Evolutionary conservation across 2,329 filamentous ascomycete genomes (phyloP).

Genomic region (Elsinoe necatrix): DNA sequence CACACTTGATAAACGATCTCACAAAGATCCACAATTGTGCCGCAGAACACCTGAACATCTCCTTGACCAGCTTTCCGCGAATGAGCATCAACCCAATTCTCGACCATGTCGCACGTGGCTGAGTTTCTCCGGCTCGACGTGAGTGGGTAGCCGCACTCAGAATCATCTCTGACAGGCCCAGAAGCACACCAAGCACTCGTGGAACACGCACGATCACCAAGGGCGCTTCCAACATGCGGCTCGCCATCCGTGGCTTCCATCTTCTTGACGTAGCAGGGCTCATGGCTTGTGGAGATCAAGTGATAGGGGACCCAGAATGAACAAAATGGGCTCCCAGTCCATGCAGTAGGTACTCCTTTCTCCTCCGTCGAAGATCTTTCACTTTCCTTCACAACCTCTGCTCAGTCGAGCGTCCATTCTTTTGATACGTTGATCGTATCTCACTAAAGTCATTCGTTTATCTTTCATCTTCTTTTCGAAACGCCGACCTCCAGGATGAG

Average conservation of each 20-base stretch:
- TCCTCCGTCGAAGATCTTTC: background rate
- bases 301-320: background rate
- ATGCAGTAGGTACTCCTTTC: background rate
- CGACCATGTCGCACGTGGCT: slow-evolving; percentile 8
- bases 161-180: background rate
- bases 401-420: slow-evolving; percentile 13
- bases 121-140: slow-evolving; percentile 4
- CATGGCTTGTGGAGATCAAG: background rate
- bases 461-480: slow-evolving; percentile 9
- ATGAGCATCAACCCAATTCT: background rate
- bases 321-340: background rate
- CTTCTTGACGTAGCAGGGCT: background rate
- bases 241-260: slow-evolving; percentile 5
- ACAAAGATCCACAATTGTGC: background rate
- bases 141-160: background rate
- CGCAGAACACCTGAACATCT: background rate
- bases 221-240: slow-evolving; percentile 7
- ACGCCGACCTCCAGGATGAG: slow-evolving; percentile 22
- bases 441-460: slow-evolving; percentile 9
- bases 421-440: slow-evolving; percentile 12
- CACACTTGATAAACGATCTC: background rate
- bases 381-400: background rate
- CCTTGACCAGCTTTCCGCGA: slow-evolving; percentile 2
- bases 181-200: slow-evolving; percentile 9
- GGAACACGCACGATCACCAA: background rate